Evolutionary conservation across 177 flowering plant genomes (phyloP).

Genomic region (Vitis hybrid): DNA sequence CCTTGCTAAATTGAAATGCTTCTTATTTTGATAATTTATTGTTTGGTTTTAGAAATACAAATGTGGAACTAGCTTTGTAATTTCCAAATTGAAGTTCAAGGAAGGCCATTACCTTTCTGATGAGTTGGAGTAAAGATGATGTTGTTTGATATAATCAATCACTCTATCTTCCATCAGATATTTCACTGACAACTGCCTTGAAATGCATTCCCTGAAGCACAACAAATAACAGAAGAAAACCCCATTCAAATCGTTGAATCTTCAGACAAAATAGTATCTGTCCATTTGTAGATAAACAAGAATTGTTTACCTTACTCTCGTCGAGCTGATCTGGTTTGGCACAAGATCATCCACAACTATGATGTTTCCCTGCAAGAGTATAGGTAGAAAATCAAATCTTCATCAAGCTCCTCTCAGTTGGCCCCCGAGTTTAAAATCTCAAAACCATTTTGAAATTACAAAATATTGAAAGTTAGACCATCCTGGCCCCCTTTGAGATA

Average conservation of each 20-base stretch:
- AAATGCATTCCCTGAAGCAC: slow-evolving; percentile 69
- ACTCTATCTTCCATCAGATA: slow-evolving; percentile 74
- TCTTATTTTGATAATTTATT: too few species aligned
- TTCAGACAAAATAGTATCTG: too few species aligned
- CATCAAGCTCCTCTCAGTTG: too few species aligned
- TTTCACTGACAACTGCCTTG: slow-evolving; percentile 66
- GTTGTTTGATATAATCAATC: slow-evolving; percentile 55
- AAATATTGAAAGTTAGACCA: too few species aligned
- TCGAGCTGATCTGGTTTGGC: slow-evolving; percentile 86
- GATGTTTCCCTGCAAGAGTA: slow-evolving; percentile 54
- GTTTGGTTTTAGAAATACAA: too few species aligned
- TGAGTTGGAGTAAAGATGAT: slow-evolving; percentile 41
- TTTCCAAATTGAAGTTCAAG: too few species aligned
- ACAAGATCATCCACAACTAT: slow-evolving; percentile 73
- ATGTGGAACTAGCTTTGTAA: too few species aligned
- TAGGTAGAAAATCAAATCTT: too few species aligned
- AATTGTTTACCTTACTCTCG: slow-evolving; percentile 64
- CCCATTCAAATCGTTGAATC: neutral
- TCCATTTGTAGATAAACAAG: neutral
- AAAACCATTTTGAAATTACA: neutral
- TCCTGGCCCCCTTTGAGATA: too few species aligned
- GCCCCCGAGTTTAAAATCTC: neutral
- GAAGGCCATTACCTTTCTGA: neutral
- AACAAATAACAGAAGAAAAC: neutral
- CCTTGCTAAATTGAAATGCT: too few species aligned